Conservation (phyloP, 129 eudicot species). For the Artemisia annua region DNA sequence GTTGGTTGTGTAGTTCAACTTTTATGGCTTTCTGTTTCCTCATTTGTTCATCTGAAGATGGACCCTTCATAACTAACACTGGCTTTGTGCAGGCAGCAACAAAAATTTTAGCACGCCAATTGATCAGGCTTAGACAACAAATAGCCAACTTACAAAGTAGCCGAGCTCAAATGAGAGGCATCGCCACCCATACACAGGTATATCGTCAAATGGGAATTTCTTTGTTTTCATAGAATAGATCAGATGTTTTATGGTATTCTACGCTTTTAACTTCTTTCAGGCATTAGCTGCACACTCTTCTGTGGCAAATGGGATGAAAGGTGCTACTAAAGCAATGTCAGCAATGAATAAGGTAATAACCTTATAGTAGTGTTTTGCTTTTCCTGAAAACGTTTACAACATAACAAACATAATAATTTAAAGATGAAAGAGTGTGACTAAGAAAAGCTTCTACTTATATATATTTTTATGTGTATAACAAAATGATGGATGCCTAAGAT, state of each 20-base stretch:
- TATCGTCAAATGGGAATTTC: neutral
- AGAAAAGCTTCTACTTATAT: neutral
- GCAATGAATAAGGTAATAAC: conserved; percentile 87
- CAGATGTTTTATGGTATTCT: neutral
- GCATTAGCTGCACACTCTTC: conserved; percentile 95
- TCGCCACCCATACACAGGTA: conserved; percentile 97
- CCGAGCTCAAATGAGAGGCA: conserved; percentile 98
- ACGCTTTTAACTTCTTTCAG: conserved; percentile 39
- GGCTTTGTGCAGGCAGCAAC: conserved; percentile 73
- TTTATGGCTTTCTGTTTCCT: neutral
- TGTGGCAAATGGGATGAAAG: conserved; percentile 95
- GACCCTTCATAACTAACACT: conserved; percentile 4
- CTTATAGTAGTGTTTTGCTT: neutral
- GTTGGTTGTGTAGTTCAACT: conserved; percentile 30
- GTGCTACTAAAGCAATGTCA: conserved; percentile 96
- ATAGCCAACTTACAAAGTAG: conserved; percentile 94
- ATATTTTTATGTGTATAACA: neutral
- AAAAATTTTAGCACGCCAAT: conserved; percentile 88
- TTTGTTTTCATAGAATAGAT: conserved; percentile 12
- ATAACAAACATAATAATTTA: neutral
- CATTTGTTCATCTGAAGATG: conserved; percentile 11
- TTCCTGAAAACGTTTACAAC: conserved; percentile 1
- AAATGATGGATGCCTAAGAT: neutral
- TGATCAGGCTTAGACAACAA: conserved; percentile 93
- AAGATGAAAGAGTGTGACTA: conserved; percentile 15